Percentiles rank a stretch among this genome's conserved stretches.
These are phyloP conservation scores for Plantago ovata DNA, from an alignment of 257 asterid species.

Conservation along the genomic window DNA sequence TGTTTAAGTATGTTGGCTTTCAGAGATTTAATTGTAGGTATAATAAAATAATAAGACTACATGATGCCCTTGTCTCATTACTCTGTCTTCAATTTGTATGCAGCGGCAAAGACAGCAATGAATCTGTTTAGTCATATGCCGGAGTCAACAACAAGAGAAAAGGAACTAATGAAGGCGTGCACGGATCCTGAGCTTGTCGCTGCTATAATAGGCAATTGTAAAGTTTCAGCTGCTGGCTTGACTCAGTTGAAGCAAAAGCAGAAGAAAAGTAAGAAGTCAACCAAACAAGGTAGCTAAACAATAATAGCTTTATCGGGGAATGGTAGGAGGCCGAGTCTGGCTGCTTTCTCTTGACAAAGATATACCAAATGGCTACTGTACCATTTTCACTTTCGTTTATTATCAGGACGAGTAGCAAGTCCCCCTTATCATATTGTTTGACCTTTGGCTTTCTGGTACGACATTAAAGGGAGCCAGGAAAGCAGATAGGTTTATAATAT, in stretches of 20 bases:
- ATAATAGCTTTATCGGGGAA: neutral
- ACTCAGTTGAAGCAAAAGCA: constrained; percentile 88
- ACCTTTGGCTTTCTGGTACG: too few species aligned
- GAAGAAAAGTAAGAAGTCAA: constrained; percentile 79
- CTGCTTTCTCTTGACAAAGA: too few species aligned
- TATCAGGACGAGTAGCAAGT: too few species aligned
- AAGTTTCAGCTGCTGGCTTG: constrained; percentile 93
- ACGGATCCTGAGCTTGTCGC: constrained; percentile 98
- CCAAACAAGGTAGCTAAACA: constrained; percentile 37
- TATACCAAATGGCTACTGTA: too few species aligned
- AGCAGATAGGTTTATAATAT: too few species aligned
- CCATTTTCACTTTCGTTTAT: too few species aligned
- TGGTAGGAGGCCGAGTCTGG: neutral
- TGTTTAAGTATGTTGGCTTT: too few species aligned
- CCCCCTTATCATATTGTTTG: too few species aligned
- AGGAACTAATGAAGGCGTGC: constrained; percentile 95
- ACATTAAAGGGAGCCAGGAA: too few species aligned
- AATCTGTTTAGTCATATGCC: constrained; percentile 72
- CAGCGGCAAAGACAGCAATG: constrained; percentile 96
- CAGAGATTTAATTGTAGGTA: neutral
- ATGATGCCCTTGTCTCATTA: neutral
- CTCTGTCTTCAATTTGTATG: constrained; percentile 5
- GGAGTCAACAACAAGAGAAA: constrained; percentile 78
- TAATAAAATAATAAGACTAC: neutral
- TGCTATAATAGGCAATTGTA: constrained; percentile 78